Conservation (phyloP, 192 early-diverging fungal species). For the Entrophospora sp. region DNA sequence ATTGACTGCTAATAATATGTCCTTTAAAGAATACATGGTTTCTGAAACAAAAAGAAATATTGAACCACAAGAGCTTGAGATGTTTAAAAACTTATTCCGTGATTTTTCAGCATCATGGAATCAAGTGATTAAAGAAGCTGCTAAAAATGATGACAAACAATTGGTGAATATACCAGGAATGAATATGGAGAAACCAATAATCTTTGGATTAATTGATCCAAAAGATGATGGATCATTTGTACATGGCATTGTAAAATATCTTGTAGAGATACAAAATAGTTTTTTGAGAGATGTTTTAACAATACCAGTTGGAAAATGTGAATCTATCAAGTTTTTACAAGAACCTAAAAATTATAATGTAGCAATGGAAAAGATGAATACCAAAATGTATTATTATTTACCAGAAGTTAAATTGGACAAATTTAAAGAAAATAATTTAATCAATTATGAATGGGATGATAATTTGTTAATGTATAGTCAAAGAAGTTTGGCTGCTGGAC, state of each 20-base stretch:
- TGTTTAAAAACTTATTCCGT: not conserved
- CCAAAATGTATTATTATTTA: too few relatives aligned
- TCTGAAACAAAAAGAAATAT: not conserved
- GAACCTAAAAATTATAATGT: too few relatives aligned
- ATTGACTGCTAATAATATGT: not conserved
- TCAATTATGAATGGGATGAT: slow-evolving; percentile 11
- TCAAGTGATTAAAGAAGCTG: not conserved
- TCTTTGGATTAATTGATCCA: slow-evolving; percentile 14
- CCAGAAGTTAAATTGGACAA: not conserved
- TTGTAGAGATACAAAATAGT: slow-evolving; percentile 20
- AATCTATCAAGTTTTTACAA: slow-evolving; percentile 13
- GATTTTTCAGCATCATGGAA: slow-evolving; percentile 5
- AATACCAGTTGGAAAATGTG: not conserved
- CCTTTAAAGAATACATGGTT: not conserved
- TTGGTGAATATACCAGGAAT: not conserved
- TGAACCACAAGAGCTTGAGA: not conserved
- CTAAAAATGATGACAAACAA: slow-evolving; percentile 2
- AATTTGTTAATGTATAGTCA: slow-evolving; percentile 14
- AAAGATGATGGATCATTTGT: slow-evolving; percentile 13
- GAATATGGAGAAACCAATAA: not conserved
- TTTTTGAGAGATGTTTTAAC: slow-evolving; percentile 9
- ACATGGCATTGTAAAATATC: slow-evolving; percentile 1
- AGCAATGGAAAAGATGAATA: not conserved
- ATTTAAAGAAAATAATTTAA: not conserved
- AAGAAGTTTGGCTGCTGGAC: slow-evolving; percentile 5